Evolutionary conservation across 208 protist species (phyloP), one percentile per base, ranked within the genome.

Genomic region (Wallacemonas collosoma): DNA sequence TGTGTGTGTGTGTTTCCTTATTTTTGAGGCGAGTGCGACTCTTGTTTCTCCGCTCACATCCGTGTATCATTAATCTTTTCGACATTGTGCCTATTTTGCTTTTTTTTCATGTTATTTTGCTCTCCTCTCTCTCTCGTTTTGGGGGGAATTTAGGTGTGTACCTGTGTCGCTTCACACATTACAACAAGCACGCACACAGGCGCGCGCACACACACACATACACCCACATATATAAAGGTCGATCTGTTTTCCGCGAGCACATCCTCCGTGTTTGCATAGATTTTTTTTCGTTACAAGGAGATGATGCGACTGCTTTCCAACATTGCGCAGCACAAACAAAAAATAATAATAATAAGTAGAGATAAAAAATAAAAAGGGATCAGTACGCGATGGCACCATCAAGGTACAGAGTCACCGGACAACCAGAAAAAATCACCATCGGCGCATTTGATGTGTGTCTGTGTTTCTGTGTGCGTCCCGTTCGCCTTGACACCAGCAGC

Each of bases 91-190:
- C 44, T 8, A 11, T 17, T 17, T 75, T 50, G 1, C 40, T 71
- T 71, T 41, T 51, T 61, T 70, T 17, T 70, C 57, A 58, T 57
- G 45, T 62, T 63, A 57, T 60, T 36, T 26, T 76, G 60, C 70
- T 45, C 64, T 58, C 66, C 70, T 73, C 39, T 50, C 57, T 64
- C 62, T 73, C 51, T 39, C 26, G 26, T 26, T 26, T 26, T 26
- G 26, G 26, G 26, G 26, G 0, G 26, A 26, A 26, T 0, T 26
- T 26, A 26, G 26, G 26, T 26, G 26, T 26, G 26, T 0, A 26
- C 26, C 26, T 26, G 26, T 26, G 26, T 26, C 26, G 26, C 26
- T 26, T 26, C 26, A 26, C 26, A 26, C 26, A 26, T 26, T 26
- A 26, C 26, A 26, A 26, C 26, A 26, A 26, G 26, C 26, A 26